These are phyloP conservation scores for Thraustochytrium sp. DNA, from an alignment of 352 stramenopile species.

Conservation along the genomic window DNA sequence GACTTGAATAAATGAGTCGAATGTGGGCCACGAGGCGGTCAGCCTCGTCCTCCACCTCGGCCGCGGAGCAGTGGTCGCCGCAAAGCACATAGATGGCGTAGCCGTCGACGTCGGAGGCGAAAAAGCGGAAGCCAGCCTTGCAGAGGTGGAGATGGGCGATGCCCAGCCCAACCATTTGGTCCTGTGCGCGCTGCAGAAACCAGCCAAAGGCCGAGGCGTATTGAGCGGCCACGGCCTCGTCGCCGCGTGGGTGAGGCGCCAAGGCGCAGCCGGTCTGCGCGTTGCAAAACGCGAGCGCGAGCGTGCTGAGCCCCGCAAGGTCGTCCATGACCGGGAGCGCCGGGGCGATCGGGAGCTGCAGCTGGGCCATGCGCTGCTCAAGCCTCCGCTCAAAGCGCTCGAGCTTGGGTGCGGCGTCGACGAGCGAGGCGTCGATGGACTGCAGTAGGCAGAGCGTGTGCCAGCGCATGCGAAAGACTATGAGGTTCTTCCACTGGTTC, in stretches of 20 bases:
- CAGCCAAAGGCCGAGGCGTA: background rate
- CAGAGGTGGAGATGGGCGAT: background rate
- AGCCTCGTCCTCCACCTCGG: constrained; percentile 9
- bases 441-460: constrained; percentile 20
- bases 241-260: background rate
- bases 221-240: background rate
- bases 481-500: constrained; percentile 25
- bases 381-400: background rate
- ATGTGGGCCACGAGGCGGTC: background rate
- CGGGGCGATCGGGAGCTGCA: background rate
- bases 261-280: background rate
- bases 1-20: background rate
- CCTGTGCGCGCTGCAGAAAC: background rate
- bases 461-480: constrained; percentile 6
- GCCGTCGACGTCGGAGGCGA: background rate
- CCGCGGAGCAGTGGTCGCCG: background rate
- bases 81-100: constrained; percentile 13
- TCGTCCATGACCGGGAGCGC: background rate
- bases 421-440: background rate
- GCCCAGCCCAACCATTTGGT: background rate
- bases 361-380: background rate
- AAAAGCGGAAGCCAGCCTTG: constrained; percentile 26
- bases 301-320: background rate
- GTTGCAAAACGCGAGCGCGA: background rate
- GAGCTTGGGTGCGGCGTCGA: background rate